Percentiles rank a stretch among this genome's conserved stretches.
These are phyloP conservation scores for Chamaecyparis obtusa DNA, from an alignment of 75 land plant genomes.

Conservation along the genomic window DNA sequence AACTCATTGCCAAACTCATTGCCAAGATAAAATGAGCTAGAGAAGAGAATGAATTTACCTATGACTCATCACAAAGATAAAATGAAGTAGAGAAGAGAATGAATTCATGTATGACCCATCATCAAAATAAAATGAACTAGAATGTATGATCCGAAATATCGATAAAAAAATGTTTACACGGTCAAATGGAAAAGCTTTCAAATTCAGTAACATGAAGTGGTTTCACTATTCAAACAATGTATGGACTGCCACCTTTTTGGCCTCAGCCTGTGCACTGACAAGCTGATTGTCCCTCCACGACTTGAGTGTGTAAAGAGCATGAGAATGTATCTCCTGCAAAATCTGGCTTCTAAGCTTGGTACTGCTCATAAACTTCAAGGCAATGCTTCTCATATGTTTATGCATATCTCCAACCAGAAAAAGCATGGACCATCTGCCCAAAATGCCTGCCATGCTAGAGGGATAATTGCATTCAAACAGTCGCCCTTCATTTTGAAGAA, in stretches of 20 bases:
- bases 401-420: conserved; percentile 77
- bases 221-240: no score
- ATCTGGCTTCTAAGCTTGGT: conserved; percentile 42
- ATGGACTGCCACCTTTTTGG: conserved; percentile 41
- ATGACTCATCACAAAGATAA: no score
- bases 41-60: no score
- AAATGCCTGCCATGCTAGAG: conserved; percentile 60
- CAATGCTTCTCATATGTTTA: conserved; percentile 56
- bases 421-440: conserved; percentile 83
- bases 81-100: no score
- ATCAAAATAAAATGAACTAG: no score
- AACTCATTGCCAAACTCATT: no score
- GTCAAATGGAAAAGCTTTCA: no score
- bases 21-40: no score
- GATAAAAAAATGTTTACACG: no score
- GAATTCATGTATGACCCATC: no score
- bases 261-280: conserved; percentile 62
- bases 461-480: conserved; percentile 81
- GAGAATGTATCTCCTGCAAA: conserved; percentile 54
- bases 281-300: conserved; percentile 39
- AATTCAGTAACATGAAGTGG: no score
- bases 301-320: conserved; percentile 46
- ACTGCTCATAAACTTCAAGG: conserved; percentile 63
- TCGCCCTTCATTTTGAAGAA: conserved; percentile 71
- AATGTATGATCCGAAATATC: no score